Conservation (phyloP, 2,329 filamentous ascomycete genomes). For the Colletotrichum magnum region DNA sequence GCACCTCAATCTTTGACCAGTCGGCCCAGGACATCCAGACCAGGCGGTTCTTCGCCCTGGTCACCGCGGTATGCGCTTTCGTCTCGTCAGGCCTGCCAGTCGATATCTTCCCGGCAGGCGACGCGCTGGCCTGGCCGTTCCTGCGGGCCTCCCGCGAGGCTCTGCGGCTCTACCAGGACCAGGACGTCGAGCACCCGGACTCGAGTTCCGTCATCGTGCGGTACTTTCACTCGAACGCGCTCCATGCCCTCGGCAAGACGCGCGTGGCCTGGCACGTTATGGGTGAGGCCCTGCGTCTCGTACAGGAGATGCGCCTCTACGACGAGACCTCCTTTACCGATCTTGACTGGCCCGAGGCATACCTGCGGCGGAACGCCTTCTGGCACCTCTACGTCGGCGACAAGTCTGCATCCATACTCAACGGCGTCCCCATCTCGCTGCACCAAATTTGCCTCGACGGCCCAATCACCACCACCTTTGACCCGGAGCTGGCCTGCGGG, state of each 20-base stretch:
- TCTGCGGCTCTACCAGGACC: constrained; percentile 55
- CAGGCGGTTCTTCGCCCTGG: constrained; percentile 52
- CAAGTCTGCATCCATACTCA: constrained; percentile 56
- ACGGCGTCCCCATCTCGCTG: constrained; percentile 59
- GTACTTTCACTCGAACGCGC: constrained; percentile 61
- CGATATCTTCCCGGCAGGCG: constrained; percentile 56
- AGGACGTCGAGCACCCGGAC: constrained; percentile 57
- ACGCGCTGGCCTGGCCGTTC: constrained; percentile 53
- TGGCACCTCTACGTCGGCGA: constrained; percentile 59
- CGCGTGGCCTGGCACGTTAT: constrained; percentile 62
- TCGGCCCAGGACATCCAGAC: not conserved
- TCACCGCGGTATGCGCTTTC: constrained; percentile 60
- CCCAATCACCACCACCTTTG: constrained; percentile 51
- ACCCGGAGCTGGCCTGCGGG: not conserved
- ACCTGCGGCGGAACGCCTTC: constrained; percentile 53
- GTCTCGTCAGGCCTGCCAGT: constrained; percentile 58
- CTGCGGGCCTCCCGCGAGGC: constrained; percentile 56
- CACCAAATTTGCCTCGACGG: constrained; percentile 58
- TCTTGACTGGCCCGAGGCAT: constrained; percentile 53
- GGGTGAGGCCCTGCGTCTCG: constrained; percentile 58
- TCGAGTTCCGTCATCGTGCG: constrained; percentile 59
- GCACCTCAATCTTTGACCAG: not conserved
- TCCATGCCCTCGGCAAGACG: constrained; percentile 59
- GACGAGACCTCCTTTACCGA: constrained; percentile 55
- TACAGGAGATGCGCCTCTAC: constrained; percentile 59